Evolutionary conservation across 495 filamentous ascomycete genomes (phyloP), one percentile per base, ranked within the genome.

Genomic region (Astrothelium macrocarpum): DNA sequence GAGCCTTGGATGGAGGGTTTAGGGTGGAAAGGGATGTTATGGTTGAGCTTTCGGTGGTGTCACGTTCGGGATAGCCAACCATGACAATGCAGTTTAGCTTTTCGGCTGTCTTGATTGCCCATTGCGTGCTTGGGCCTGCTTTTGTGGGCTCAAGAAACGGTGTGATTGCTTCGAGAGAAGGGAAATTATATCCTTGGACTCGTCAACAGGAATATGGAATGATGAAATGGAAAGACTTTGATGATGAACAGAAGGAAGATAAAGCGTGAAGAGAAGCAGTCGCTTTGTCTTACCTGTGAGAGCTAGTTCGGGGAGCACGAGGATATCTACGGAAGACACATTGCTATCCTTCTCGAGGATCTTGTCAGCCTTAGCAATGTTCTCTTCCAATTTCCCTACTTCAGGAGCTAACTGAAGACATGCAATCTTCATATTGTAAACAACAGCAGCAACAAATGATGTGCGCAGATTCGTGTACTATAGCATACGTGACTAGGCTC

Each of bases 271-370:
- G 61, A 53, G 20, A 23, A 34, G 36, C 32, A 32, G n/a, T n/a
- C n/a, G n/a, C n/a, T n/a, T n/a, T n/a, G 59, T 77, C 82, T 67
- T 79, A 90, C 90, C 91, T 59, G 90, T 84, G 71, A 97, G 90
- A 18, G 93, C 90, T 75, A 96, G 74, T 75, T 97, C 93, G 12
- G 91, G 90, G 61, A 97, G 77, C 14, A 96, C 84, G 18, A 97
- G 79, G 49, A 96, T 73, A 67, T 90, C 86, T 32, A 89, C 66
- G 39, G 82, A 74, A 56, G 75, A 67, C 16, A 66, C 72, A 1
- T 82, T 76, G 60, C 80, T 73, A 12, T 81, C 80, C 53, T 74
- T 78, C 26, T 80, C 78, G 12, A 97, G 77, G 61, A 95, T 74
- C 11, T 82, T 81, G 73, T 94, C 85, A 60, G 90, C 91, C 39